Evolutionary conservation across 164 flowering plant species (phyloP).

Genomic region (Nelumbo lutea): DNA sequence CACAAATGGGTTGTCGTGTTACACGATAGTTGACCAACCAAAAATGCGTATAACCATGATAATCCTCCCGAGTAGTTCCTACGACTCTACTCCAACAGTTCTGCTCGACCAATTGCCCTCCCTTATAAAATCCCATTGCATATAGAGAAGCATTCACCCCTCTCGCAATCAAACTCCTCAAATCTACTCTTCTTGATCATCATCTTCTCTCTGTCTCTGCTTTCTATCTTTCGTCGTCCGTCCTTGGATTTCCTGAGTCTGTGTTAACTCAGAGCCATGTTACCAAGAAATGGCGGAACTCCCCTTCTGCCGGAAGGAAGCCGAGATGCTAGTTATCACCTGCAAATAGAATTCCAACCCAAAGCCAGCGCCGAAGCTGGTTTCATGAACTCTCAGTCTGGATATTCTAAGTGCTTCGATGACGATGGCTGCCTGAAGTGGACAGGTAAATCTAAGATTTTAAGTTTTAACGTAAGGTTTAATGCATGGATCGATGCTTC

Average conservation of each 20-base stretch:
- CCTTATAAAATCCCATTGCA: constrained; percentile 4
- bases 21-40: not conserved
- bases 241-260: not conserved
- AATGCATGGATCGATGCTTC: too few species aligned
- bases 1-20: not conserved
- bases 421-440: too few species aligned
- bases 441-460: too few species aligned
- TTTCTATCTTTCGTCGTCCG: not conserved
- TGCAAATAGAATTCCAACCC: too few species aligned
- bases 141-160: not conserved
- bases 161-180: not conserved
- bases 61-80: not conserved
- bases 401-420: too few species aligned
- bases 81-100: not conserved
- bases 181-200: not conserved
- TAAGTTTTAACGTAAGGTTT: too few species aligned
- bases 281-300: constrained; percentile 9
- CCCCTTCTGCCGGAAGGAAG: too few species aligned
- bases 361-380: too few species aligned
- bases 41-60: not conserved
- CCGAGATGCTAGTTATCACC: too few species aligned
- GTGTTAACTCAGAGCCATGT: not conserved
- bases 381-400: too few species aligned
- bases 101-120: not conserved
- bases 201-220: not conserved